Percentiles rank a stretch among this genome's conserved stretches.
Evolutionary conservation across 768 basidiomycete species (phyloP).

Genomic region (Butyriboletus loyo): DNA sequence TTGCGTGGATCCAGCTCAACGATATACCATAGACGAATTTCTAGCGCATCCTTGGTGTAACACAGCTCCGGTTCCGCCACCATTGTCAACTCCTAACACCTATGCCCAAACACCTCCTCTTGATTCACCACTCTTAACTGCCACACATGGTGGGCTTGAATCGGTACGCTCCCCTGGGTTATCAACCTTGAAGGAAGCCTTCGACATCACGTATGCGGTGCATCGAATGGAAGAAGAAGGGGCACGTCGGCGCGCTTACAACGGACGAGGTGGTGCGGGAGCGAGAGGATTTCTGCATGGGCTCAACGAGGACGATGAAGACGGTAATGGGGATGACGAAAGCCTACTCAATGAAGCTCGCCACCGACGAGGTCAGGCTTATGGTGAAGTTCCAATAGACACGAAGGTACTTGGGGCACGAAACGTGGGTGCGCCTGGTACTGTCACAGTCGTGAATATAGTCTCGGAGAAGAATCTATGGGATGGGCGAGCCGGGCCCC

Average conservation of each 20-base stretch:
- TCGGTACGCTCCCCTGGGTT: conserved; percentile 85
- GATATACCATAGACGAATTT: conserved; percentile 98
- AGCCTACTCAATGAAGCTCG: conserved; percentile 49
- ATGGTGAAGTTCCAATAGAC: conserved; percentile 1
- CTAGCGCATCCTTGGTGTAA: conserved; percentile 95
- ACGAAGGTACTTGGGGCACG: conserved; percentile 14
- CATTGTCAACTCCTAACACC: conserved; percentile 61
- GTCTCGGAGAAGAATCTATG: conserved; percentile 32
- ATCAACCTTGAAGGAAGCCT: conserved; percentile 93
- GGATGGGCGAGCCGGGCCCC: conserved; percentile 67
- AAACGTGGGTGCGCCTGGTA: background rate
- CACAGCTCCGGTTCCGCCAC: conserved; percentile 57
- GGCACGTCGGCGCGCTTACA: conserved; percentile 77
- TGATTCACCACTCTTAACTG: conserved; percentile 88
- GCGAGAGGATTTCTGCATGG: conserved; percentile 73
- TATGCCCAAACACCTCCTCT: conserved; percentile 46
- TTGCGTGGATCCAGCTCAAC: conserved; percentile 91
- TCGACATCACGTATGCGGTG: conserved; percentile 98
- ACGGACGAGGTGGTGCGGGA: conserved; percentile 76
- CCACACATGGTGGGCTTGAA: conserved; percentile 72
- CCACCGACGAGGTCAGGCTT: conserved; percentile 37
- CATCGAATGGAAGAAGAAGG: conserved; percentile 99
- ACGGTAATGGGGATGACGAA: conserved; percentile 47
- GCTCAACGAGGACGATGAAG: conserved; percentile 93
- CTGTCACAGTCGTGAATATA: conserved; percentile 8